Percentiles rank a stretch among this genome's conserved stretches.
Evolutionary conservation across 202 grass and related monocot genomes (phyloP).

Genomic region (Setaria viridis): DNA sequence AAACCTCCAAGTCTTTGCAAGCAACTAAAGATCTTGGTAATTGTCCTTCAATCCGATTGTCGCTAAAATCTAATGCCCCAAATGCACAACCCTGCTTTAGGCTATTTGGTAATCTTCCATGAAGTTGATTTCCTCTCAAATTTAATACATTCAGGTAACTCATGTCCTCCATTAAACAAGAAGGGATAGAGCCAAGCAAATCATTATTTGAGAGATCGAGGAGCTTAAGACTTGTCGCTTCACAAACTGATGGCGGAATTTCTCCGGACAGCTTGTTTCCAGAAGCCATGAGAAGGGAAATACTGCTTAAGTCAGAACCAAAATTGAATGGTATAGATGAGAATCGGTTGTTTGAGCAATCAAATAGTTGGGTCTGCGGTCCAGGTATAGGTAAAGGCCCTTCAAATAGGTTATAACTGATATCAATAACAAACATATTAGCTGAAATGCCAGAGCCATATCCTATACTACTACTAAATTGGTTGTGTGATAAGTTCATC

Average conservation of each 20-base stretch:
- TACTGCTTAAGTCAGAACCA: conserved; percentile 1
- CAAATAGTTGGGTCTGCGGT: conserved; percentile 17
- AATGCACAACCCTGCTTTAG: conserved; percentile 42
- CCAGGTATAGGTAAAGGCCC: conserved; percentile 54
- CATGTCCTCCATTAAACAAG: conserved; percentile 50
- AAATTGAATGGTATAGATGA: conserved; percentile 52
- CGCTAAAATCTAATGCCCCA: conserved; percentile 47
- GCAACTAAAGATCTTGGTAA: conserved; percentile 50
- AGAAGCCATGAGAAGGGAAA: conserved; percentile 46
- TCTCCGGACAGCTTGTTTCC: conserved; percentile 47
- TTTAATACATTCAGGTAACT: conserved; percentile 44
- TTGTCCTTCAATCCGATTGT: conserved; percentile 48
- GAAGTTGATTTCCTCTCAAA: conserved; percentile 53
- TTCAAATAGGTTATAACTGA: conserved; percentile 58
- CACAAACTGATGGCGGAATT: conserved; percentile 66
- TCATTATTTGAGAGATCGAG: conserved; percentile 68
- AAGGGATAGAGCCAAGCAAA: conserved; percentile 47
- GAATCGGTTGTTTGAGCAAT: conserved; percentile 68
- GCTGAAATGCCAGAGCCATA: not conserved
- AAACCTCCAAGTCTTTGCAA: conserved; percentile 51
- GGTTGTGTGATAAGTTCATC: conserved; percentile 50
- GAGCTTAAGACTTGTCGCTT: conserved; percentile 52
- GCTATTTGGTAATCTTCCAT: conserved; percentile 47
- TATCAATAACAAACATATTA: conserved; percentile 46
- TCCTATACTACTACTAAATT: conserved; percentile 41